Percentiles rank a stretch among this genome's conserved stretches.
These are phyloP conservation scores for Rhodotorula babjevae DNA, from an alignment of 768 basidiomycete species.

Conservation along the genomic window DNA sequence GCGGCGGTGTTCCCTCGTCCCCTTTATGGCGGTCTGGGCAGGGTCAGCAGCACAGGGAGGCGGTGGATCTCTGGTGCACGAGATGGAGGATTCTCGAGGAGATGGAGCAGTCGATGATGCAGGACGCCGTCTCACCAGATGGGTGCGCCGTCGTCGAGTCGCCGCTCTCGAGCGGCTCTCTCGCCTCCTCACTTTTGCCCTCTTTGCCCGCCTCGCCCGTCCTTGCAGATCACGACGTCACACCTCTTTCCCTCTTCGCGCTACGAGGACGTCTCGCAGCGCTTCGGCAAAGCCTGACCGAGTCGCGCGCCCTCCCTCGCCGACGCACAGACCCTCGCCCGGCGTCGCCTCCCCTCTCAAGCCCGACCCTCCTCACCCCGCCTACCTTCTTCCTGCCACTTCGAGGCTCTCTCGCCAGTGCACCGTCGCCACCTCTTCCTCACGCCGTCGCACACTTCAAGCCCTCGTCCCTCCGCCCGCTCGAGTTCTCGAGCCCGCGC, in stretches of 20 bases:
- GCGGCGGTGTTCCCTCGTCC: not conserved
- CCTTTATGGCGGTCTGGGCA: no score
- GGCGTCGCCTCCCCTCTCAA: not conserved
- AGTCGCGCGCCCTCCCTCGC: not conserved
- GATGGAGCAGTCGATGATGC: not conserved
- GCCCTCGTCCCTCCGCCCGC: no score
- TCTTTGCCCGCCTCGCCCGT: not conserved
- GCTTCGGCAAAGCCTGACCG: not conserved
- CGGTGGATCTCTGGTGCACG: not conserved
- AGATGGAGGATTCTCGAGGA: not conserved
- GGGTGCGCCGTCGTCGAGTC: not conserved
- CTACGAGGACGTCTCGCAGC: not conserved
- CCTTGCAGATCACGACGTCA: not conserved
- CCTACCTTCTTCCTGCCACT: not conserved
- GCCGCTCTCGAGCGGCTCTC: no score
- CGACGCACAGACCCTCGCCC: not conserved
- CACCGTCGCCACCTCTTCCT: not conserved
- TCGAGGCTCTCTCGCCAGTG: not conserved
- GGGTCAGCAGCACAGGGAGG: conserved; percentile 12
- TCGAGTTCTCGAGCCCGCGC: not conserved
- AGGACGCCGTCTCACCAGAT: not conserved
- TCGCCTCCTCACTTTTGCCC: not conserved
- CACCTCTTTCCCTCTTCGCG: not conserved
- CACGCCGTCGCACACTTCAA: no score
- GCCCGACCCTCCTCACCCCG: not conserved